Conservation (phyloP, 192 early-diverging fungal species). For the Radiomyces spectabilis region DNA sequence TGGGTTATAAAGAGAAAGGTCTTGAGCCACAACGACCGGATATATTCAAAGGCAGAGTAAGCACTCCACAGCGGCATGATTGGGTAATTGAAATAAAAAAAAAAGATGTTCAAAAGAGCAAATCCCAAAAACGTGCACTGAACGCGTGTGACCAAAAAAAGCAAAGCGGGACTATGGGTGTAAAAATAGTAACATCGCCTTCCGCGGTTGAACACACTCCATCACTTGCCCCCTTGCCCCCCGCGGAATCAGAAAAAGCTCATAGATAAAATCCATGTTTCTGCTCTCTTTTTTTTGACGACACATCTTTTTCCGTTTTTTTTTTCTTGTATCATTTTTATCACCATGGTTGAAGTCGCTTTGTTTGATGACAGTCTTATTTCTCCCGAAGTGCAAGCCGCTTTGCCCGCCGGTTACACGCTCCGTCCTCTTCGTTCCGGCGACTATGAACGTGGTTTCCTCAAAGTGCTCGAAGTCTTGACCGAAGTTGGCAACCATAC, state of each 20-base stretch:
- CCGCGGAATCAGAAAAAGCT: too few species aligned
- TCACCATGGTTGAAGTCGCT: constrained; percentile 17
- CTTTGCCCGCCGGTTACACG: constrained; percentile 56
- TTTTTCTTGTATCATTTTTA: constrained; percentile 1
- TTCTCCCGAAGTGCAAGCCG: constrained; percentile 57
- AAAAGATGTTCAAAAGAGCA: background rate
- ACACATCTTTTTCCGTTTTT: background rate
- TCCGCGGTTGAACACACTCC: too few species aligned
- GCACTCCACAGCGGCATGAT: background rate
- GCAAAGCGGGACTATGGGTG: too few species aligned
- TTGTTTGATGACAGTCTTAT: constrained; percentile 63
- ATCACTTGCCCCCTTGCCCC: too few species aligned
- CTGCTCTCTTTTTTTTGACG: too few species aligned
- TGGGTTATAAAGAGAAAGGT: constrained; percentile 5
- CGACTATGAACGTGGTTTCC: constrained; percentile 74
- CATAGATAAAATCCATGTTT: too few species aligned
- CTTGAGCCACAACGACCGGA: constrained; percentile 6
- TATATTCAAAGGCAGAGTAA: background rate
- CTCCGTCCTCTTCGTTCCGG: constrained; percentile 54
- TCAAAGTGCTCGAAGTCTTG: constrained; percentile 54
- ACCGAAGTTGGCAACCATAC: constrained; percentile 68
- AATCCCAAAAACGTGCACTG: too few species aligned
- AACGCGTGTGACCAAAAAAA: too few species aligned
- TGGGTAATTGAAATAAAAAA: background rate
- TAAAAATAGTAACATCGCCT: too few species aligned